Evolutionary conservation across 164 flowering plant species (phyloP).

Genomic region (Pachysandra terminalis): DNA sequence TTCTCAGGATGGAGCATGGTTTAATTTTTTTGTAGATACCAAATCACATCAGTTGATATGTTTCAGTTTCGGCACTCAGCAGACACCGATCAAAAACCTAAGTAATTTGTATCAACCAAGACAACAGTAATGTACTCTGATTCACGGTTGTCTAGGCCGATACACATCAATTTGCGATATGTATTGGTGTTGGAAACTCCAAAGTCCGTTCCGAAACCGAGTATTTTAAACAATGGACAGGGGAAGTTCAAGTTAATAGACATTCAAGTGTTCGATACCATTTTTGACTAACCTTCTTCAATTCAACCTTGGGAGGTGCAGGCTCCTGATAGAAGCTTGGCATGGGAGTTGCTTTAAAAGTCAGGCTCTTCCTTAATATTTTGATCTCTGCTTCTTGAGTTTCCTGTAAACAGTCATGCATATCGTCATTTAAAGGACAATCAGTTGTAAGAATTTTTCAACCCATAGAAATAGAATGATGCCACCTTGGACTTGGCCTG

Average conservation of each 20-base stretch:
- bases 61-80: too few species aligned
- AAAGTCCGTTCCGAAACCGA: too few species aligned
- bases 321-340: conserved; percentile 96
- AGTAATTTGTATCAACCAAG: too few species aligned
- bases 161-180: too few species aligned
- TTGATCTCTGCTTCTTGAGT: conserved; percentile 86
- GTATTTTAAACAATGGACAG: neutral
- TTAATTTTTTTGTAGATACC: too few species aligned
- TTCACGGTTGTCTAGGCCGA: too few species aligned
- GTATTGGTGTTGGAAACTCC: too few species aligned
- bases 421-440: conserved; percentile 1
- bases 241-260: neutral
- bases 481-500: conserved; percentile 92
- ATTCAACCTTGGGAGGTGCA: conserved; percentile 69
- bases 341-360: conserved; percentile 95
- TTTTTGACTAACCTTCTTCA: conserved; percentile 90
- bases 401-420: conserved; percentile 44
- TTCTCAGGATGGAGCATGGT: too few species aligned
- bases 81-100: too few species aligned
- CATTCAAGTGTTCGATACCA: too few species aligned
- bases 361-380: conserved; percentile 71
- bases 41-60: too few species aligned
- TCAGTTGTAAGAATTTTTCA: neutral
- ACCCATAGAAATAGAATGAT: neutral
- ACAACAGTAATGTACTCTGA: too few species aligned